Base-by-base conservation (phyloP, 2,329 filamentous ascomycete genomes). In the Whalleya microplaca region DNA sequence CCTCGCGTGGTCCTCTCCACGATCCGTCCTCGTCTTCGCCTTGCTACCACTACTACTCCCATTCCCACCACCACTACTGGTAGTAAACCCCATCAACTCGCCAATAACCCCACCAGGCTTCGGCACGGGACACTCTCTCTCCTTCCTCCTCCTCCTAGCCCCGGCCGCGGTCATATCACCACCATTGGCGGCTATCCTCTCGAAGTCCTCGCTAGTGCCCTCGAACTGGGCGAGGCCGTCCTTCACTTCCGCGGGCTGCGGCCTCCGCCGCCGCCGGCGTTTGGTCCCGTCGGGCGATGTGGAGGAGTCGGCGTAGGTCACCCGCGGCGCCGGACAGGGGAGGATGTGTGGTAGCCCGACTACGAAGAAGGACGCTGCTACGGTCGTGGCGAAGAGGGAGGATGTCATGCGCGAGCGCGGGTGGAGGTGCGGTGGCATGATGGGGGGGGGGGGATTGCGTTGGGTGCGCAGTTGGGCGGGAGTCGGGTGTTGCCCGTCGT, bases 401-500 rank as follows among this genome's bases (percentile, higher is more conserved):
- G 90, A 93, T 67, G 95, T 99, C 78, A 92, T 91, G 68, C 91
- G 88, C 65, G 94, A 98, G 74, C 93, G 88, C 32, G 95, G 95
- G 75, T 99, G 95, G 42, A 99, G 87, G 76, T 94, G 89, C 59
- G 91, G 90, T 69, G 91, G 87, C 90, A 95, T 95, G 44, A 56
- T 59, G 45, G 3, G 27, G 27, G 44, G 41, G 51, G 47, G n/a
- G 41, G 43, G 43, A 21, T 20, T 32, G 40, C 12, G n/a, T n/a
- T n/a, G n/a, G n/a, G n/a, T n/a, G n/a, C n/a, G n/a, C n/a, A n/a
- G n/a, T n/a, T n/a, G n/a, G n/a, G n/a, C n/a, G n/a, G n/a, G n/a
- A n/a, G n/a, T n/a, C n/a, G n/a, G n/a, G n/a, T n/a, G n/a, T n/a
- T n/a, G n/a, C n/a, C n/a, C n/a, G n/a, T n/a, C n/a, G n/a, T n/a